These are phyloP conservation scores for Phytophthora cryptogea DNA, from an alignment of 352 stramenopile genomes.

Conservation along the genomic window DNA sequence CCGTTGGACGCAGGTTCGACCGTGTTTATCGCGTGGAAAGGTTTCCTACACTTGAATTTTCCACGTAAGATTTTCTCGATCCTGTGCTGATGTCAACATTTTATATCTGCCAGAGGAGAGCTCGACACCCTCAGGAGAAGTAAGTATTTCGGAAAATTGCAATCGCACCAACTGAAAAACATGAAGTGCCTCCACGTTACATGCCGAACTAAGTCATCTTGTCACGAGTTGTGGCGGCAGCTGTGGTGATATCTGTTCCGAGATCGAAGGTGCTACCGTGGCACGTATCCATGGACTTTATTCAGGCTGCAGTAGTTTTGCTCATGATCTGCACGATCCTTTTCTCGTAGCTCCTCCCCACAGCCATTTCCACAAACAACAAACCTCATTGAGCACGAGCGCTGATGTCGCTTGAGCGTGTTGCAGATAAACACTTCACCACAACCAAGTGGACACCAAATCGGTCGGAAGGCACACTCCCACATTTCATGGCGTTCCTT, in stretches of 20 bases:
- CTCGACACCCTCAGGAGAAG: background rate
- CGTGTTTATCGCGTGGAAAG: slow-evolving; percentile 4
- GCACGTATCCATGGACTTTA: slow-evolving; percentile 4
- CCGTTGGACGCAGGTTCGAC: slow-evolving; percentile 8
- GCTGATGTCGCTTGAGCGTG: slow-evolving; percentile 58
- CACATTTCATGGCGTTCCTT: slow-evolving; percentile 60
- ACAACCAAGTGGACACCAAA: slow-evolving; percentile 76
- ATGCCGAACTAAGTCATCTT: background rate
- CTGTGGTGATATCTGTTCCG: no score
- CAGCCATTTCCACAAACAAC: slow-evolving; percentile 55
- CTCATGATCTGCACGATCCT: slow-evolving; percentile 65
- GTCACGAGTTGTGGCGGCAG: no score
- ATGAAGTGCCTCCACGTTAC: background rate
- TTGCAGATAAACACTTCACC: slow-evolving; percentile 52
- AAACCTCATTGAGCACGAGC: slow-evolving; percentile 66
- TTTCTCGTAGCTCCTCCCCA: slow-evolving; percentile 64
- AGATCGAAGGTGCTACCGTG: background rate
- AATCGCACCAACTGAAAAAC: background rate
- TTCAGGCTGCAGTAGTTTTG: slow-evolving; percentile 36
- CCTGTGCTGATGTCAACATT: slow-evolving; percentile 1
- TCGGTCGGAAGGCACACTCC: slow-evolving; percentile 60
- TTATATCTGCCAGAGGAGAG: slow-evolving; percentile 7
- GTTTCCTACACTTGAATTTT: background rate
- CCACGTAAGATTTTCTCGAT: background rate
- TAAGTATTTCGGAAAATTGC: background rate